phyloP scores from a whole-genome alignment of 495 filamentous ascomycete species.

The Aspergillus egyptiacus region DNA sequence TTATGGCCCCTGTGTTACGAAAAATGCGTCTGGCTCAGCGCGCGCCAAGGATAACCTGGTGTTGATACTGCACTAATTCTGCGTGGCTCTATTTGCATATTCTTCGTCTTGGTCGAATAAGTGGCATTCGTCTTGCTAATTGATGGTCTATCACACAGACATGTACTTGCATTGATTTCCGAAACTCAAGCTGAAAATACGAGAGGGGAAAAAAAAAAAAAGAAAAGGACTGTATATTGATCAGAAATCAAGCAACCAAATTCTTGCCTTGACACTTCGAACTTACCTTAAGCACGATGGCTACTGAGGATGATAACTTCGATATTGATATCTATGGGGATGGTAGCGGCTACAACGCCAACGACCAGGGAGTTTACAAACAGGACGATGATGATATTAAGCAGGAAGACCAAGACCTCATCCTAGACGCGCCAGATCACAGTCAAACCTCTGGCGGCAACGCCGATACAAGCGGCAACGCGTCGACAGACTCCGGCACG shows the following conservation, averaged over 20 bases:
- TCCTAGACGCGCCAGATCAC: slow-evolving; percentile 32
- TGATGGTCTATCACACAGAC: slow-evolving; percentile 35
- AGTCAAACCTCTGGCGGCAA: slow-evolving; percentile 19
- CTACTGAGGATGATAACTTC: slow-evolving; percentile 82
- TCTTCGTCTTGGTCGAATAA: slow-evolving; percentile 8
- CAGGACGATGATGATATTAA: slow-evolving; percentile 49
- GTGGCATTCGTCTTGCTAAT: slow-evolving; percentile 36
- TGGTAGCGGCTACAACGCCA: slow-evolving; percentile 47
- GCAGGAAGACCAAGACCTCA: slow-evolving; percentile 42
- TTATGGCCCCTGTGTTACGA: slow-evolving; percentile 5
- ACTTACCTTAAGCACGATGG: slow-evolving; percentile 54
- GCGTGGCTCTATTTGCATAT: background rate
- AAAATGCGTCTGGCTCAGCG: slow-evolving; percentile 3
- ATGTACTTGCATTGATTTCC: slow-evolving; percentile 40
- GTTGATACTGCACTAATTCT: slow-evolving; percentile 3
- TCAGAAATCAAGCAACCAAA: slow-evolving; percentile 27
- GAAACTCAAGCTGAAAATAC: slow-evolving; percentile 23
- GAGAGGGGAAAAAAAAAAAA: slow-evolving; percentile 18
- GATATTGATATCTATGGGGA: slow-evolving; percentile 98
- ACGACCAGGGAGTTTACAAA: slow-evolving; percentile 45
- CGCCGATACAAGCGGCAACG: slow-evolving; percentile 17
- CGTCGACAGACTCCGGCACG: slow-evolving; percentile 14
- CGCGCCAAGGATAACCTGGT: background rate
- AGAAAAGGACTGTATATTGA: slow-evolving; percentile 34
- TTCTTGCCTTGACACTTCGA: slow-evolving; percentile 24